phyloP scores from a whole-genome alignment of 208 protist genomes.

The Trypanosoma scelopori region DNA sequence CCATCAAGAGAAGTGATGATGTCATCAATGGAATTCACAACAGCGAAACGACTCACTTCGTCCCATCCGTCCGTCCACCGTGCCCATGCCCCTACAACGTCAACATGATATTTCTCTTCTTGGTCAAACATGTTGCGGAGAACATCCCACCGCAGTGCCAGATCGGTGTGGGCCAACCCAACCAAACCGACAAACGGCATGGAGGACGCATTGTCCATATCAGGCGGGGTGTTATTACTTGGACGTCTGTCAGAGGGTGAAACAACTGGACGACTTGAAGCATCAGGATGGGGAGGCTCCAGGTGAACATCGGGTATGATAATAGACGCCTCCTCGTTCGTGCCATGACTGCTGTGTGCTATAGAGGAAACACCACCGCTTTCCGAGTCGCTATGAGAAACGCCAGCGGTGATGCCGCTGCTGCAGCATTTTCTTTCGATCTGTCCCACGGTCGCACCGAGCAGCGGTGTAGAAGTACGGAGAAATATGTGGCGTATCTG shows the following conservation, averaged over 20 bases:
- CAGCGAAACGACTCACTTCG: slow-evolving; percentile 46
- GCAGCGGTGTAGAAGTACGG: slow-evolving; percentile 36
- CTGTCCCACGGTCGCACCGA: slow-evolving; percentile 34
- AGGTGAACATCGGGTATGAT: neutral
- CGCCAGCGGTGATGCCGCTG: neutral
- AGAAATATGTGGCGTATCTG: slow-evolving; percentile 48
- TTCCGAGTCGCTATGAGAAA: slow-evolving; percentile 16
- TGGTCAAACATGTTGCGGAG: slow-evolving; percentile 21
- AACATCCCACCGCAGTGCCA: slow-evolving; percentile 1
- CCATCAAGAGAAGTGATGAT: slow-evolving; percentile 61
- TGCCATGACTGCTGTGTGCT: slow-evolving; percentile 7
- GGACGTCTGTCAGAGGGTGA: neutral
- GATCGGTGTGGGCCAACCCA: neutral
- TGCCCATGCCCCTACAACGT: slow-evolving; percentile 48
- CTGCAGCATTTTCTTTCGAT: slow-evolving; percentile 29
- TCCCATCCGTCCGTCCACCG: slow-evolving; percentile 54
- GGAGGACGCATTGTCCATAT: neutral
- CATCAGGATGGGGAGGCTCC: neutral
- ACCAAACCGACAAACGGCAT: neutral
- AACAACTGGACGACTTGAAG: neutral
- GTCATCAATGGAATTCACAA: slow-evolving; percentile 76
- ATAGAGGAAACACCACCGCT: slow-evolving; percentile 17
- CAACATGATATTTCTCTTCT: slow-evolving; percentile 33
- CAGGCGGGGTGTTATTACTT: neutral
- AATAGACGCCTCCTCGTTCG: slow-evolving; percentile 3